A percentile compares a stretch with the other conserved stretches of the same genome.
Conservation (phyloP, 2,329 filamentous ascomycete genomes). For the Colletotrichum salicis region DNA sequence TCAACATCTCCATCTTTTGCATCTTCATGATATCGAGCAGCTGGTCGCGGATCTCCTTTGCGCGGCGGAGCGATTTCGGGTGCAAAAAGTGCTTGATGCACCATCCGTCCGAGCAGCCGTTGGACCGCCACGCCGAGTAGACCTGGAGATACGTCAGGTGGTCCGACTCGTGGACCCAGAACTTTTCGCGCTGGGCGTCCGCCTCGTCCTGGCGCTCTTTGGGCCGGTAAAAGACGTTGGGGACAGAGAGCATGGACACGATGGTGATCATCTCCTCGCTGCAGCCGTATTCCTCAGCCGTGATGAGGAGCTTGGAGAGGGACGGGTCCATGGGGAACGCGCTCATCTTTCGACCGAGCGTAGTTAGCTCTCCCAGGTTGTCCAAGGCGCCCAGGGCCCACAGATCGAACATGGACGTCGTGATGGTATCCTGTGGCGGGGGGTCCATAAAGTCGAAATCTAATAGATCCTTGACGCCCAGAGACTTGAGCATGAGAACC, state of each 20-base stretch:
- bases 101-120: constrained; percentile 91
- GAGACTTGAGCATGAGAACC: constrained; percentile 90
- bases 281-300: constrained; percentile 87
- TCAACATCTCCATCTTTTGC: constrained; percentile 87
- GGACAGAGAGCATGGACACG: constrained; percentile 96
- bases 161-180: constrained; percentile 97
- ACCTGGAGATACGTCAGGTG: constrained; percentile 96
- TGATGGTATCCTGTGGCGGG: constrained; percentile 96
- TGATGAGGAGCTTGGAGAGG: constrained; percentile 93
- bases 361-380: constrained; percentile 91
- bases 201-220: constrained; percentile 98
- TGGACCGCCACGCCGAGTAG: constrained; percentile 93
- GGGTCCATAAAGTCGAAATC: constrained; percentile 99
- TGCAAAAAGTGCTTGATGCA: constrained; percentile 94
- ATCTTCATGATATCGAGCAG: constrained; percentile 92
- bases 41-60: constrained; percentile 94
- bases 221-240: constrained; percentile 95
- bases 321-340: constrained; percentile 98
- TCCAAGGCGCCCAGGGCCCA: constrained; percentile 96
- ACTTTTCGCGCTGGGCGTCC: constrained; percentile 94
- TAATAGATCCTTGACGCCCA: constrained; percentile 91
- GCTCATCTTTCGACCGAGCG: constrained; percentile 91
- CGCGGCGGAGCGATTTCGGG: constrained; percentile 89
- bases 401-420: constrained; percentile 95
- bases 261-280: constrained; percentile 99